Conservation (phyloP, 805 yeast species). For the Ogataea nonfermentans region DNA sequence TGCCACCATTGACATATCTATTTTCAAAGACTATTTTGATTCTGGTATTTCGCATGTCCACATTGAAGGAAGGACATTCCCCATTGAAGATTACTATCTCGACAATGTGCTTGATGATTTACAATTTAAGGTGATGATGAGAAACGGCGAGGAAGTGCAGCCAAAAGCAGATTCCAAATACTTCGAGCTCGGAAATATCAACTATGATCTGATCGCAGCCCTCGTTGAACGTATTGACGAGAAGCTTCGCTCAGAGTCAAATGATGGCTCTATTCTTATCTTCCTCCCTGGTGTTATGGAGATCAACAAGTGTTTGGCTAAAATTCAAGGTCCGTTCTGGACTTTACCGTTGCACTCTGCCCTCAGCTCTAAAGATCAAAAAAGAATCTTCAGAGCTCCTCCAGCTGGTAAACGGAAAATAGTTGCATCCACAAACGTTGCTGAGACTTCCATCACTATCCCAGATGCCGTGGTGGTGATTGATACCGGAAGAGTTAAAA, state of each 20-base stretch:
- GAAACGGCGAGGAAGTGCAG: slow-evolving; percentile 37
- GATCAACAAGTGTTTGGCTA: slow-evolving; percentile 62
- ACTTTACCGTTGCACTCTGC: slow-evolving; percentile 87
- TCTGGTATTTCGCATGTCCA: slow-evolving; percentile 60
- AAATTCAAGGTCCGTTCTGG: slow-evolving; percentile 35
- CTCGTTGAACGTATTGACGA: slow-evolving; percentile 54
- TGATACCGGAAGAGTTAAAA: slow-evolving; percentile 84
- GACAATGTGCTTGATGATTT: slow-evolving; percentile 60
- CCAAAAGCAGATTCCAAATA: slow-evolving; percentile 67
- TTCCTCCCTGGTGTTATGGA: slow-evolving; percentile 92
- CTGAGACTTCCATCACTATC: slow-evolving; percentile 95
- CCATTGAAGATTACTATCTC: slow-evolving; percentile 74
- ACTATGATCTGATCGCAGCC: slow-evolving; percentile 66
- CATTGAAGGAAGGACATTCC: slow-evolving; percentile 92
- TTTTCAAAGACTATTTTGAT: slow-evolving; percentile 66
- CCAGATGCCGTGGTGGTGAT: slow-evolving; percentile 92
- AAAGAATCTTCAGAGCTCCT: slow-evolving; percentile 62
- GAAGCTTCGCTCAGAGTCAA: slow-evolving; percentile 39
- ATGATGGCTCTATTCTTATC: slow-evolving; percentile 72
- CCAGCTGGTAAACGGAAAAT: slow-evolving; percentile 63
- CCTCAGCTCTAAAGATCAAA: slow-evolving; percentile 77
- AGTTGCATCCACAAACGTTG: slow-evolving; percentile 89
- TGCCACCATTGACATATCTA: slow-evolving; percentile 79
- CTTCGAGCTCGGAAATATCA: slow-evolving; percentile 65
- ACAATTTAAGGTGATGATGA: slow-evolving; percentile 50